Evolutionary conservation across 345 rosid genomes (phyloP).

Genomic region (Eucalyptus tenuipes): DNA sequence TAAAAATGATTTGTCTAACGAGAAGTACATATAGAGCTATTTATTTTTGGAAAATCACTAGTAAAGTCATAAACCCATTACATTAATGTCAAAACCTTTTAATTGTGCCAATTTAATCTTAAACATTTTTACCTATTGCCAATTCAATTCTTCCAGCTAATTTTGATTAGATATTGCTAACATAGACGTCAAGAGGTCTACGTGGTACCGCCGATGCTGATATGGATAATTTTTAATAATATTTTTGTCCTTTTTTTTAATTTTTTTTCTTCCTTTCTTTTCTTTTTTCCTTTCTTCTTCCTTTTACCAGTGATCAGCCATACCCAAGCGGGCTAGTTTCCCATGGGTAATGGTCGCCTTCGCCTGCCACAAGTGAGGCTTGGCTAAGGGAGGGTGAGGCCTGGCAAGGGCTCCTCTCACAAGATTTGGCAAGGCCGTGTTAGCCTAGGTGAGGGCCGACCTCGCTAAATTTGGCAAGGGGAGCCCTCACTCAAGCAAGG

Average conservation of each 20-base stretch:
- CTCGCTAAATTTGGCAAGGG: not conserved
- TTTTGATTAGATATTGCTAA: too few species aligned
- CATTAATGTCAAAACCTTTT: not conserved
- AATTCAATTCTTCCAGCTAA: not conserved
- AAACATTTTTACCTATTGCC: too few species aligned
- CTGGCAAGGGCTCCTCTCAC: not conserved
- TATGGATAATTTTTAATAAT: too few species aligned
- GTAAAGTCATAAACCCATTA: not conserved
- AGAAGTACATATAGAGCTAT: not conserved
- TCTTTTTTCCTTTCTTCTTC: not conserved
- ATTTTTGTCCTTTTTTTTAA: too few species aligned
- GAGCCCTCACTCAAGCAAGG: not conserved
- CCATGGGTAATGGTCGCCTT: not conserved
- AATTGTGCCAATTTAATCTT: too few species aligned
- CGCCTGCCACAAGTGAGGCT: not conserved
- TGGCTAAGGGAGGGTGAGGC: too few species aligned
- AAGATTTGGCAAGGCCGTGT: not conserved
- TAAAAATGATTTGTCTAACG: not conserved
- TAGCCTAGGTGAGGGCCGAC: not conserved
- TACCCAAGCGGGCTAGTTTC: not conserved
- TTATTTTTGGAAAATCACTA: not conserved
- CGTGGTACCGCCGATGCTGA: rapidly evolving
- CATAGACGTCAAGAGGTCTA: not conserved
- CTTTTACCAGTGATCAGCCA: not conserved
- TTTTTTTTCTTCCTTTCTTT: too few species aligned